phyloP scores from a whole-genome alignment of 1,284 basidiomycete species.

The Trametes sp. region DNA sequence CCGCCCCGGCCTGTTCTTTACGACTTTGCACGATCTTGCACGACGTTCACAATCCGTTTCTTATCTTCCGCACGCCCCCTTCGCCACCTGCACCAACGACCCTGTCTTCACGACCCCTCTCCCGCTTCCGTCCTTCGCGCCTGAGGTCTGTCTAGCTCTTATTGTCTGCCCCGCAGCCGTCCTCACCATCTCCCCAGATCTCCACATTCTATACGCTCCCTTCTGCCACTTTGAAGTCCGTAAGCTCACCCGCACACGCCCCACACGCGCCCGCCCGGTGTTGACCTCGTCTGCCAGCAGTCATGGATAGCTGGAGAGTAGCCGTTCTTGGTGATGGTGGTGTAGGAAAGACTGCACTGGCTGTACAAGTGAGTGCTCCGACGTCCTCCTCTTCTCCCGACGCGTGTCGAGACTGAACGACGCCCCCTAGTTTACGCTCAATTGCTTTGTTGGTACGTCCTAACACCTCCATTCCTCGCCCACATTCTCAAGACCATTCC shows the following conservation, averaged over 20 bases:
- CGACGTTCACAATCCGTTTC: constrained; percentile 57
- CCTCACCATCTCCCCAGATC: constrained; percentile 30
- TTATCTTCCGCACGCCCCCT: constrained; percentile 37
- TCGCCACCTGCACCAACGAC: constrained; percentile 20
- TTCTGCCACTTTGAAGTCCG: constrained; percentile 34
- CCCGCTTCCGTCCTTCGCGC: constrained; percentile 36
- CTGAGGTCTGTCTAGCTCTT: constrained; percentile 38
- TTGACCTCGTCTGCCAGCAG: constrained; percentile 38
- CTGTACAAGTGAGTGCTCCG: constrained; percentile 78
- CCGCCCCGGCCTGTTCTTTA: constrained; percentile 54
- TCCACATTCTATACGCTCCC: constrained; percentile 37
- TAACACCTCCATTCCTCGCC: constrained; percentile 26
- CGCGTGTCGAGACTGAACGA: constrained; percentile 17
- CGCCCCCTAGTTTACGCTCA: constrained; percentile 80
- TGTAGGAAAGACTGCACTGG: constrained; percentile 97
- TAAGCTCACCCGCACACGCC: constrained; percentile 6
- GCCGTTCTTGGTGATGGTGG: constrained; percentile 97
- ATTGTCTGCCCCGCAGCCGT: constrained; percentile 17
- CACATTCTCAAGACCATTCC: constrained; percentile 28
- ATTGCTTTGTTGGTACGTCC: constrained; percentile 86
- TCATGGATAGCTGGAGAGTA: constrained; percentile 91
- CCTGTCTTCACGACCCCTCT: constrained; percentile 26
- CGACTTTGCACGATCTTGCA: constrained; percentile 75
- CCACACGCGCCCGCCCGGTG: constrained; percentile 3
- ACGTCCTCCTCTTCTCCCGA: constrained; percentile 7